Base-by-base conservation (phyloP, 2,329 filamentous ascomycete species). In the Tolypocladium tundrense region DNA sequence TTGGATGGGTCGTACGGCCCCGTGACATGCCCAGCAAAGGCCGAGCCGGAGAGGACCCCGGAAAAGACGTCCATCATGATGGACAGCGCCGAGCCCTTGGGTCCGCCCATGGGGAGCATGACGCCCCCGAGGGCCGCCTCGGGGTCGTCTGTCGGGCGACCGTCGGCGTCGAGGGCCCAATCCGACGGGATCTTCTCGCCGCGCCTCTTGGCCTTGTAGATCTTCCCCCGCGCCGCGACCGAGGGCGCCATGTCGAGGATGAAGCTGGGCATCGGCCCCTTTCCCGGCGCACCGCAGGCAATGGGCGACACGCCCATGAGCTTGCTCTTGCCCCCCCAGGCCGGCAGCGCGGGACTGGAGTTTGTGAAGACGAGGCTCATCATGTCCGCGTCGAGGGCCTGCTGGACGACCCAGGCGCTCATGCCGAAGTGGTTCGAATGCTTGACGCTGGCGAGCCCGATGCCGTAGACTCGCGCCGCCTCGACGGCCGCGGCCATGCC, bases 31-130 rank as follows among this genome's bases (percentile, higher is more conserved):
- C 89, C 89, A 0, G 88, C 90, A 71, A 90, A 94, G 0, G 88
- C 88, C 39, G 85, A 87, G 0, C 89, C 90, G 0, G 88, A 90
- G 0, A 94, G 66, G 0, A 89, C 86, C 0, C 89, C 90, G 0
- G 88, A 91, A 67, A 94, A 93, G 2, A 95, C 87, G 67, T 94
- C 89, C 90, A 94, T 94, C 88, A 91, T 93, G 57, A 94, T 83
- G 0, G 88, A 77, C 45, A 94, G 70, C 0, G 82, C 90, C 2
- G 86, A 89, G 0, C 90, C 90, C 70, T 94, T 94, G 0, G 90
- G 88, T 0, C 90, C 90, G 2, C 89, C 89, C 87, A 94, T 91
- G 0, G 90, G 89, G 24, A 93, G 73, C 90, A 94, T 93, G 4
- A 92, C 88, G 1, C 89, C 89, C 40, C 84, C 82, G 11, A 94